Evolutionary conservation across 768 basidiomycete species (phyloP), one percentile per base, ranked within the genome.

Genomic region (Kwoniella dejecticola): DNA sequence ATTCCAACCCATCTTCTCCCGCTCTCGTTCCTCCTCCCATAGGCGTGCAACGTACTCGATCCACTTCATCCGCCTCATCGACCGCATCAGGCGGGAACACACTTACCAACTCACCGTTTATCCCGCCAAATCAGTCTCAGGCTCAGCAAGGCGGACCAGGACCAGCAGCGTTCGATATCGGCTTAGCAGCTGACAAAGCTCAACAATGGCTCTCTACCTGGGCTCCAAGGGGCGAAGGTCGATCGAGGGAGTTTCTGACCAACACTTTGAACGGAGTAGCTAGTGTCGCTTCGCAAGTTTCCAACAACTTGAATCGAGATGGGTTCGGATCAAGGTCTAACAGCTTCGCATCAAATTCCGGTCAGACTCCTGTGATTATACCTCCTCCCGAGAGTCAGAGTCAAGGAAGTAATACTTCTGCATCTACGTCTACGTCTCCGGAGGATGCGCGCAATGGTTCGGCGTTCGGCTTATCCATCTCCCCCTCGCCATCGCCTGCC

Each of bases 151-250:
- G 53, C 10, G 56, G 44, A 21, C 46, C 30, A 36, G 56, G 44
- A 21, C 46, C 30, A 36, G 42, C 17, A 29, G 50, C 45, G 21
- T 61, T 63, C 23, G 61, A 68, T 29, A 66, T 67, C 30, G 60
- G 54, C 2, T 33, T 50, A n/a, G 70, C 70, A 4, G 70, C 67
- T 24, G 66, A 66, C 42, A 62, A 64, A 24, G 71, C 70, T 7
- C 63, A 64, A 33, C 66, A 68, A 52, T 75, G 73, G 73, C 53
- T 72, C 30, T 68, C 66, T 11, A 67, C 62, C 30, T 75, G 73
- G 73, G 70, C 73, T 23, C 73, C 73, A 11, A 62, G 64, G 27
- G 73, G 73, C 13, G 73, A 75, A 68, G 70, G 70, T 24, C 40
- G 73, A 48, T 62, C 64, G 21, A 45, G 70, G 38, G 70, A 71